Base-by-base conservation (phyloP, 23 red algal species). In the Pyropia yezoensis region DNA sequence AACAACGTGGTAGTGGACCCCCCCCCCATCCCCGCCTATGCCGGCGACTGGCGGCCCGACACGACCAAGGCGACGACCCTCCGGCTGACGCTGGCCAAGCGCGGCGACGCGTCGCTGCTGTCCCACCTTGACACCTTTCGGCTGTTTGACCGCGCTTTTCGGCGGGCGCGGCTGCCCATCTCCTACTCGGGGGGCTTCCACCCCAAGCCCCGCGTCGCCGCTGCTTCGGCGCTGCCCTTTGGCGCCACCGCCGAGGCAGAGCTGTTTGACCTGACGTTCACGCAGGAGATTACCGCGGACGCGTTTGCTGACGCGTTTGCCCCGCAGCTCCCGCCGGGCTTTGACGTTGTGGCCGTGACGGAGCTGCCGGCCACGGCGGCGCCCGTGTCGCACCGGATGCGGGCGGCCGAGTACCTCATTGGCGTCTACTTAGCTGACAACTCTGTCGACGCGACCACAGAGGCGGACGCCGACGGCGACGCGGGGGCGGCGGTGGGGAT, bases 1-100 rank as follows among this genome's bases (percentile, higher is more conserved):
- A 79, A 89, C 74, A 89, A 89, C 58, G 77, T 89, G 18, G 77
- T 75, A 0, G 65, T 89, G 22, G 58, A 67, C 29, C 33, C 73
- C 1, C 75, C 74, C 18, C 56, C 74, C 33, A 65, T 74, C 59
- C 73, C 84, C 24, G 66, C 45, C 5, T 79, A 74, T 55, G 45
- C 50, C 4, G 82, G 73, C 54, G 64, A 33, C 19, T 73, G 75
- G 26, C 19, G 34, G 21, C 82, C 82, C 12, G 70, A 33, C 51
- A 20, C 69, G 58, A 69, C 61, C 12, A 45, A 27, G 15, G 65
- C 62, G 45, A 71, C 77, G 49, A 70, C 64, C 14, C 27, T 89
- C 54, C 73, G 84, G 15, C 27, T 89, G 20, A 49, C 60, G 7
- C 77, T 79, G 34, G 59, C 76, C 23, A 79, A 74, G 26, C 67